Evolutionary conservation across 805 yeast genomes (phyloP).

Genomic region (Wickerhamomyces chambardii): DNA sequence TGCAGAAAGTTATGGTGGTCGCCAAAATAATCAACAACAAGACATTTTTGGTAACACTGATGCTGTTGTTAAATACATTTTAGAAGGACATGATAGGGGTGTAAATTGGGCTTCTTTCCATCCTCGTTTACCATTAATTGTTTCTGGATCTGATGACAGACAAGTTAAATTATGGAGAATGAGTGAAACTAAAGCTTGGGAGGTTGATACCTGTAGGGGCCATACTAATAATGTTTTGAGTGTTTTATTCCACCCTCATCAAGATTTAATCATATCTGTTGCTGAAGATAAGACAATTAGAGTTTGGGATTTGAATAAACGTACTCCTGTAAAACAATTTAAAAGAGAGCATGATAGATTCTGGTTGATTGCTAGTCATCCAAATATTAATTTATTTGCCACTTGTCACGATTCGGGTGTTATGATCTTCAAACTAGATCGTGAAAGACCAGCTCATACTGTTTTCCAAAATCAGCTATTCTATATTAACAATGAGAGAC

Average conservation of each 20-base stretch:
- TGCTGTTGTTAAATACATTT: conserved; percentile 88
- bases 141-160: conserved; percentile 94
- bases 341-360: conserved; percentile 91
- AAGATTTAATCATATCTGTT: conserved; percentile 86
- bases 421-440: conserved; percentile 93
- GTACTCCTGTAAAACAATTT: conserved; percentile 90
- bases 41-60: conserved; percentile 93
- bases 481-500: conserved; percentile 77
- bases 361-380: conserved; percentile 89
- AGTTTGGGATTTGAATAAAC: conserved; percentile 92
- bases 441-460: conserved; percentile 93
- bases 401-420: conserved; percentile 97
- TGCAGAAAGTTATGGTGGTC: conserved; percentile 29
- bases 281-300: conserved; percentile 95
- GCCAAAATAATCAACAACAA: conserved; percentile 68
- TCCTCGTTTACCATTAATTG: conserved; percentile 90
- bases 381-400: conserved; percentile 85
- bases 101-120: conserved; percentile 99
- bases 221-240: conserved; percentile 90
- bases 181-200: conserved; percentile 98
- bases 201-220: conserved; percentile 96
- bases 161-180: conserved; percentile 94
- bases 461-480: conserved; percentile 63
- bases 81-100: conserved; percentile 98
- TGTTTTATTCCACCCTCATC: conserved; percentile 87